These are phyloP conservation scores for Penicillium concentricum DNA, from an alignment of 2,329 filamentous ascomycete genomes.

Conservation along the genomic window DNA sequence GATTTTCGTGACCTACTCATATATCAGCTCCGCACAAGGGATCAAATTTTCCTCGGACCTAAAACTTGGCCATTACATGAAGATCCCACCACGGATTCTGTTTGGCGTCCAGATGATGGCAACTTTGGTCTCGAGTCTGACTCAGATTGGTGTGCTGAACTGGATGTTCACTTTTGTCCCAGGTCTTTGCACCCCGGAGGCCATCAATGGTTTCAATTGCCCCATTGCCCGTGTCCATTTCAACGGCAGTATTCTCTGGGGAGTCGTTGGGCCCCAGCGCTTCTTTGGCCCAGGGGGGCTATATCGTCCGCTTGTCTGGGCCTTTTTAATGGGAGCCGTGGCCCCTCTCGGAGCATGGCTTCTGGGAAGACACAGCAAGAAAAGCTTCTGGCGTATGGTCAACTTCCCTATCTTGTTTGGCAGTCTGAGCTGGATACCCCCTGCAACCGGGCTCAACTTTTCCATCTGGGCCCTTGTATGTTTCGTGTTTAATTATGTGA, in stretches of 20 bases:
- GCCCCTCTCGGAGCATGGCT: conserved; percentile 74
- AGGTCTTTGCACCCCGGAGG: conserved; percentile 72
- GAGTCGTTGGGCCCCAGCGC: conserved; percentile 76
- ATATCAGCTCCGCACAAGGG: conserved; percentile 83
- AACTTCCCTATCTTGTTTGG: conserved; percentile 83
- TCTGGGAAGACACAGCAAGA: conserved; percentile 57
- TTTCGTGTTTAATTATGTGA: conserved; percentile 76
- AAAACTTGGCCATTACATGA: conserved; percentile 67
- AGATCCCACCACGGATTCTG: conserved; percentile 60
- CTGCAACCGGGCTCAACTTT: conserved; percentile 81
- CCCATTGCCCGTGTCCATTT: conserved; percentile 86
- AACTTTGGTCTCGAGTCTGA: conserved; percentile 69
- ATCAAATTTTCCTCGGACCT: conserved; percentile 86
- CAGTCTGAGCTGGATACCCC: conserved; percentile 80
- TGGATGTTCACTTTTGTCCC: conserved; percentile 83
- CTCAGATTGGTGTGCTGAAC: conserved; percentile 80
- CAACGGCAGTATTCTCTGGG: conserved; percentile 87
- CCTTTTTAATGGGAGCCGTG: conserved; percentile 73
- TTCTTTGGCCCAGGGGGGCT: conserved; percentile 77
- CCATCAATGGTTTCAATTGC: conserved; percentile 85
- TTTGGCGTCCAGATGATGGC: conserved; percentile 61
- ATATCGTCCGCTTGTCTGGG: conserved; percentile 76
- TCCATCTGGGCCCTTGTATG: conserved; percentile 83
- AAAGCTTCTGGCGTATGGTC: conserved; percentile 69
- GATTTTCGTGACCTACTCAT: conserved; percentile 90